Evolutionary conservation across 2,329 filamentous ascomycete genomes (phyloP), one percentile per base, ranked within the genome.

Genomic region (Botrytis squamosa): DNA sequence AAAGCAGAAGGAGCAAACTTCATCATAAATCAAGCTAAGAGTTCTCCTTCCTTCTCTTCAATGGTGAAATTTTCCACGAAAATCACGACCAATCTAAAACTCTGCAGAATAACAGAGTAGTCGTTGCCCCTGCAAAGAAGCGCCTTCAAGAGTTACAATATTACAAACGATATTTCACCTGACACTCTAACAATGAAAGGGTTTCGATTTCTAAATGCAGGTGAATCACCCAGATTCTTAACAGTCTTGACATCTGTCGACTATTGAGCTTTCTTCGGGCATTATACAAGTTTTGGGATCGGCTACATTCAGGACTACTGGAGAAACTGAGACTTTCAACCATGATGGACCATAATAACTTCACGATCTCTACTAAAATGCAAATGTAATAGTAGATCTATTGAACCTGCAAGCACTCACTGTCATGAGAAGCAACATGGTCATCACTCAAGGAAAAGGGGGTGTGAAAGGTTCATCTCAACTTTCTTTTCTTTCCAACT

Each of bases 51-150:
- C 16, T 9, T 14, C 14, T 1, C n/a, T 3, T 33, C 6, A 57
- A 18, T 8, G 3, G n/a, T 57, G n/a, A 57, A 2, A 0, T 57
- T 8, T 3, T 29, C 18, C 3, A 4, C 3, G 0, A 9, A 29
- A 29, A 9, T 18, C 18, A 9, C 14, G 52, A 18, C 6, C 12
- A 18, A 55, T 55, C 14, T 55, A 18, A 1, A 29, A 55, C 2
- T 16, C 3, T 18, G 12, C n/a, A 55, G 6, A 55, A 9, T 16
- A 55, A 55, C 3, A 55, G 1, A 55, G n/a, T 14, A 3, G 14
- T 29, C n/a, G 52, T 55, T 14, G n/a, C n/a, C 14, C 2, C 12
- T 6, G 10, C 22, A 52, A n/a, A 52, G 20, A n/a, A n/a, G n/a
- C 10, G 10, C 4, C 10, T n/a, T n/a, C 49, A 5, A 46, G 44